Percentiles rank a stretch among this genome's conserved stretches.
Evolutionary conservation across 2,329 filamentous ascomycete genomes (phyloP).

Genomic region (Xylaria digitata): DNA sequence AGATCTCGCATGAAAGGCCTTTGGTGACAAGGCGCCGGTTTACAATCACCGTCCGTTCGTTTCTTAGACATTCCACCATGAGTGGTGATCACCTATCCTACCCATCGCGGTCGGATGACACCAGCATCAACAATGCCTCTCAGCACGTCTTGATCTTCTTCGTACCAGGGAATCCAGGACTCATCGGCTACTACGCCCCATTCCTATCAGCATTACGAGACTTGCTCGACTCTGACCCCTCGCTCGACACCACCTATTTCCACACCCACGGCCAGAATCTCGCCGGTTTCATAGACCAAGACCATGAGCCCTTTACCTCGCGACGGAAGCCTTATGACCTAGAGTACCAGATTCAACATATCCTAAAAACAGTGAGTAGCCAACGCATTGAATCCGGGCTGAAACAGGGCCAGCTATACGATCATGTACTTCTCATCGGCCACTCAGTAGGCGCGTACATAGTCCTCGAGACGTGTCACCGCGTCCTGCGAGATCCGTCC

Average conservation of each 20-base stretch:
- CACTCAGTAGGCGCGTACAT: slow-evolving; percentile 83
- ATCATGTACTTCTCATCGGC: slow-evolving; percentile 74
- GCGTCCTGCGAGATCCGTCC: slow-evolving; percentile 58
- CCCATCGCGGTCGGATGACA: slow-evolving; percentile 23
- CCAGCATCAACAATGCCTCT: slow-evolving; percentile 14
- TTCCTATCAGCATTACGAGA: slow-evolving; percentile 71
- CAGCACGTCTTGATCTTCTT: slow-evolving; percentile 71
- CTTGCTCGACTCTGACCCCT: slow-evolving; percentile 58
- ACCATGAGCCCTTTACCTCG: slow-evolving; percentile 60
- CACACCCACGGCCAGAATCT: slow-evolving; percentile 70
- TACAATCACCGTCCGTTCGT: too few species aligned
- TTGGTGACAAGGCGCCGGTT: background rate
- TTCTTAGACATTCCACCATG: slow-evolving; percentile 19
- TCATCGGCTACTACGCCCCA: slow-evolving; percentile 77
- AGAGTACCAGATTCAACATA: slow-evolving; percentile 63
- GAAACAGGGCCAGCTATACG: slow-evolving; percentile 56
- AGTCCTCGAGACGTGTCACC: slow-evolving; percentile 72
- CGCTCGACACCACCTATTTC: slow-evolving; percentile 53
- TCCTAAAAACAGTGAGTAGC: slow-evolving; percentile 54
- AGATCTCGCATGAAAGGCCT: background rate
- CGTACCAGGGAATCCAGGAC: slow-evolving; percentile 80
- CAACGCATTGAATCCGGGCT: slow-evolving; percentile 48
- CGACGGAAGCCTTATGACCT: slow-evolving; percentile 61
- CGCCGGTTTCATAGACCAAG: slow-evolving; percentile 66
- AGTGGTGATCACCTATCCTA: slow-evolving; percentile 30